Evolutionary conservation across 1,284 basidiomycete genomes (phyloP), one percentile per base, ranked within the genome.

Genomic region (Ustilago cynodontis): DNA sequence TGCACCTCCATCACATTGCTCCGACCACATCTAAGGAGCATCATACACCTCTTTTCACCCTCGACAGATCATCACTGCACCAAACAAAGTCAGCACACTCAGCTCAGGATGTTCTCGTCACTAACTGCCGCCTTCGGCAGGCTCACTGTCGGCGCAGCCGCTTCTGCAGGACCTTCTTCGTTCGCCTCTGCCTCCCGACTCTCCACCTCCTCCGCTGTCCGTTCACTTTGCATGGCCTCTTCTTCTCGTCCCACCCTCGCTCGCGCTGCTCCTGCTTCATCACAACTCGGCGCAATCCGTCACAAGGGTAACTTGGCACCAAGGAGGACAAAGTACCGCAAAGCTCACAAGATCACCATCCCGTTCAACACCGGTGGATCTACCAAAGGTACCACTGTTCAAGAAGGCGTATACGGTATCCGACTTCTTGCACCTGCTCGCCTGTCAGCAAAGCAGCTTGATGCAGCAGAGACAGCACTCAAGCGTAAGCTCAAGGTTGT

Each of bases 331-430:
- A 92, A 93, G 85, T 92, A 93, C 86, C 88, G 92, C 80, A 94
- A 93, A 86, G 89, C 93, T 35, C 93, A 95, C 87, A 97, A 97
- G 86, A 94, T 94, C 64, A 90, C 91, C 55, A 90, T 95, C 39
- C 79, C 83, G 31, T 79, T 86, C 71, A 84, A 81, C 29, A 80
- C 77, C 56, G 97, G 96, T 65, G 96, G 97, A 18, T 96, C 94
- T 18, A 93, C 91, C 37, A 94, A 94, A 84, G 97, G 96, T 26
- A 97, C 96, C 10, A 95, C 94, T 0, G 90, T 99, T 31, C 91
- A 94, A 33, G 94, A 91, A 81, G 97, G 95, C 41, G 91, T 93
- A 16, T 99, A 92, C 89, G 97, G 97, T 4, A 90, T 98, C 51
- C 88, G 97, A 45, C 92, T 98, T 22, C 93, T 93, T 81, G 92